These are phyloP conservation scores for Craspedostauros australis DNA, from an alignment of 108 stramenopile genomes.

Conservation along the genomic window DNA sequence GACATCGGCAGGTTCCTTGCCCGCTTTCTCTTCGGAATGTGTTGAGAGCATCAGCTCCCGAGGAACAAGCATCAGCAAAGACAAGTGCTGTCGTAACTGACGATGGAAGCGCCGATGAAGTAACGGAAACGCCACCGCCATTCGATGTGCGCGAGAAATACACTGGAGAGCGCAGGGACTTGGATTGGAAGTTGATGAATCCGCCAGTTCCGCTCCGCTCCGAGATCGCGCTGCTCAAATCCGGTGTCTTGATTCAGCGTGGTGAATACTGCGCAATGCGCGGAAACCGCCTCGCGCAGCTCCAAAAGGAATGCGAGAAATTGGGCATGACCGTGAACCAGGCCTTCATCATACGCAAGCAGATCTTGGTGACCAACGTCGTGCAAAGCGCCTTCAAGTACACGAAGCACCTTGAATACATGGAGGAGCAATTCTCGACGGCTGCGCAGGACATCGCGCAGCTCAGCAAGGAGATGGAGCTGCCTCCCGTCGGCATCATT, in stretches of 20 bases:
- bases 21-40: no score
- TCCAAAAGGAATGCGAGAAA: conserved; percentile 21
- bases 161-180: background rate
- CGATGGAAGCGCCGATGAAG: no score
- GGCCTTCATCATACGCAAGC: conserved; percentile 23
- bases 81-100: no score
- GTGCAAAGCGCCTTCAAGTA: conserved; percentile 6
- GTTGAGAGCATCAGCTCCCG: no score
- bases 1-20: no score
- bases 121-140: no score
- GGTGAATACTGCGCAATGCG: conserved; percentile 25
- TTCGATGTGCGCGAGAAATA: no score
- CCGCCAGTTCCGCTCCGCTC: background rate
- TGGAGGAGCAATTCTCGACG: conserved; percentile 2
- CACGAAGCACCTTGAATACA: conserved; percentile 7
- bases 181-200: background rate
- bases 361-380: conserved; percentile 18
- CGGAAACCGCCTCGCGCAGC: conserved; percentile 11
- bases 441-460: conserved; percentile 12
- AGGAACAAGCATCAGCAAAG: no score
- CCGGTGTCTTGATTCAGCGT: conserved; percentile 6
- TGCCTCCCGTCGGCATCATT: conserved; percentile 27
- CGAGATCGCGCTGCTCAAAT: background rate
- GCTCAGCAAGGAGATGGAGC: conserved; percentile 14
- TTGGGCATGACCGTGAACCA: conserved; percentile 16